phyloP scores from a whole-genome alignment of 2,329 filamentous ascomycete species.

The Fusarium tanahbumbuense region DNA sequence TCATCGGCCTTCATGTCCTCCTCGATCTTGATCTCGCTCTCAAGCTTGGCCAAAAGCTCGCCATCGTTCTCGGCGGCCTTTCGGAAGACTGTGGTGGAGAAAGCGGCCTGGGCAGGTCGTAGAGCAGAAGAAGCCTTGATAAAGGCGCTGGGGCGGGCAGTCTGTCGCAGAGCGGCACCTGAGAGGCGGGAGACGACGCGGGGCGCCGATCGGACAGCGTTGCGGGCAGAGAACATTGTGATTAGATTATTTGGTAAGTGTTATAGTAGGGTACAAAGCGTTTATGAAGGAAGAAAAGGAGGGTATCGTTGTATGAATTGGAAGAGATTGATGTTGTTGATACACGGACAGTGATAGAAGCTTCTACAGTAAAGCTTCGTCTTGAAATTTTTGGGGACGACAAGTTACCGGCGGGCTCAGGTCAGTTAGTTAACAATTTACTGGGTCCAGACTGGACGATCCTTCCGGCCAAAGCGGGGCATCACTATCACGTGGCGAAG shows the following conservation, averaged over 20 bases:
- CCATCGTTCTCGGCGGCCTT: constrained; percentile 70
- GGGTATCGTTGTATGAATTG: constrained; percentile 18
- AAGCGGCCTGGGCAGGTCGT: constrained; percentile 56
- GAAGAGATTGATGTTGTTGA: constrained; percentile 27
- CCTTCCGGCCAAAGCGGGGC: constrained; percentile 28
- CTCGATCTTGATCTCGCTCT: constrained; percentile 86
- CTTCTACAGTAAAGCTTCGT: constrained; percentile 38
- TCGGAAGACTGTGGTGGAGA: constrained; percentile 60
- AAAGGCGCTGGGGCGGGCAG: constrained; percentile 62
- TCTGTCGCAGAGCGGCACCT: constrained; percentile 62
- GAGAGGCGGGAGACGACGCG: constrained; percentile 70
- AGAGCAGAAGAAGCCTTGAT: constrained; percentile 57
- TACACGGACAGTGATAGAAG: constrained; percentile 39
- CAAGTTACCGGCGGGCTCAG: constrained; percentile 19
- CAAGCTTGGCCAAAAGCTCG: constrained; percentile 87
- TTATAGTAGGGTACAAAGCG: neutral
- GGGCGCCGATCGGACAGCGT: constrained; percentile 74
- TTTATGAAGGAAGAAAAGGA: neutral
- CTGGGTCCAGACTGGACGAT: constrained; percentile 32
- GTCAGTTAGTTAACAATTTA: constrained; percentile 31
- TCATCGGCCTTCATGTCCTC: constrained; percentile 80
- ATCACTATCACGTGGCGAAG: constrained; percentile 31
- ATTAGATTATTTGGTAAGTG: constrained; percentile 8
- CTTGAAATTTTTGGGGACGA: constrained; percentile 43
- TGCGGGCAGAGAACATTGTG: constrained; percentile 77